Evolutionary conservation across 2,329 filamentous ascomycete genomes (phyloP), one percentile per base, ranked within the genome.

Genomic region (Colletotrichum horii): DNA sequence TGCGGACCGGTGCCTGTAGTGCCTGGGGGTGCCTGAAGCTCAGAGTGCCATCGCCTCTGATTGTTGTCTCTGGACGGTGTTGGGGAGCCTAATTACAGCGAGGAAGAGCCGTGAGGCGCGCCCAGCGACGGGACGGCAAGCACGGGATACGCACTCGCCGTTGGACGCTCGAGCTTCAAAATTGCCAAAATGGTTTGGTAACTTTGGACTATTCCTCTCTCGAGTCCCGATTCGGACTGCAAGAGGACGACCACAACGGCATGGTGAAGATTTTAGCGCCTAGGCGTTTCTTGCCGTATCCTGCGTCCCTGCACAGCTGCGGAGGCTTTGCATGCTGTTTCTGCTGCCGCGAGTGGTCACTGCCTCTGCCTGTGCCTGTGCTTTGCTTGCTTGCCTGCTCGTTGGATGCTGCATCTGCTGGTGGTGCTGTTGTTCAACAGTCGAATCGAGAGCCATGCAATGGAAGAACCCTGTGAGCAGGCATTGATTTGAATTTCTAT

Each of bases 61-160:
- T 64, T 73, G 56, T 65, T 73, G 56, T 73, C 43, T 60, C 70
- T 73, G 64, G 58, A 67, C 58, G n/a, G 56, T 24, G 8, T 58
- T 65, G 56, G 34, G 22, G 48, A 30, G 77, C 68, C 75, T 79
- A 79, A 82, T 82, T 81, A 80, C 77, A 80, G 77, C 79, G 81
- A 83, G 71, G 76, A 83, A 82, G 80, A 81, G 80, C 82, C 82
- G 79, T 79, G 80, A 80, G 78, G 78, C 76, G 78, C 76, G 75
- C 72, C 73, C 28, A 62, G 43, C 43, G n/a, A 24, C 66, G 38
- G 30, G 28, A 71, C 26, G 64, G 34, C n/a, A 60, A 58, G 19
- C 19, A 36, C 48, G 48, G 28, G 16, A 43, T 56, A 56, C 22
- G 34, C 52, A 28, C 58, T 64, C 32, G 56, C 28, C 74, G 58